Conservation (phyloP, 495 filamentous ascomycete species). For the Parmelia sp. region DNA sequence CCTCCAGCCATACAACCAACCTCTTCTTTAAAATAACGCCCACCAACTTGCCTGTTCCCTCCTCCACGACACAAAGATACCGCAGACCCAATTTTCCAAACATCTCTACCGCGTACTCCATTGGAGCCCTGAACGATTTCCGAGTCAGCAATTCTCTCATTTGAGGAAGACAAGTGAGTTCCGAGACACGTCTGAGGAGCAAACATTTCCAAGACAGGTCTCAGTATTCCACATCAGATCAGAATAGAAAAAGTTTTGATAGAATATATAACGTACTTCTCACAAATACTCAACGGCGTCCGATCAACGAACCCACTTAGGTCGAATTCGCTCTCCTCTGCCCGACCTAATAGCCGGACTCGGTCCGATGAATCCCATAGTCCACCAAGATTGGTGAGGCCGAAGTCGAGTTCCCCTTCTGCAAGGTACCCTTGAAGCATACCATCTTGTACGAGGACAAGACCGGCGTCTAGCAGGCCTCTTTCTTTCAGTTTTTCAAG, state of each 20-base stretch:
- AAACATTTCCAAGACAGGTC: no score
- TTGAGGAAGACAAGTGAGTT: no score
- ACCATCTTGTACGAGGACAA: slow-evolving; percentile 47
- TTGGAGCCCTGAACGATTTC: no score
- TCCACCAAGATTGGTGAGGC: slow-evolving; percentile 35
- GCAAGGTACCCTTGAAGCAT: slow-evolving; percentile 50
- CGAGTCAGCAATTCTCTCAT: no score
- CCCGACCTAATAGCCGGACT: slow-evolving; percentile 39
- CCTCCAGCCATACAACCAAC: slow-evolving; percentile 21
- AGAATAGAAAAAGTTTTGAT: no score
- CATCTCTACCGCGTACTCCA: slow-evolving; percentile 54
- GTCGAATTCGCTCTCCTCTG: slow-evolving; percentile 35
- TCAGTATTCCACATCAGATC: no score
- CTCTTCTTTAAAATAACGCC: slow-evolving; percentile 30
- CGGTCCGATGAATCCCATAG: slow-evolving; percentile 29
- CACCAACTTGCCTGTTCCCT: slow-evolving; percentile 31
- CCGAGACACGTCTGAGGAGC: no score
- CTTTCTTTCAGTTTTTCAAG: slow-evolving; percentile 41
- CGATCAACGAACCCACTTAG: slow-evolving; percentile 46
- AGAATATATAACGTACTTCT: no score
- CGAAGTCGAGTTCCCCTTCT: slow-evolving; percentile 50
- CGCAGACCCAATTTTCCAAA: slow-evolving; percentile 51
- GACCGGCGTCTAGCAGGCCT: slow-evolving; percentile 51
- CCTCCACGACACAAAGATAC: slow-evolving; percentile 42
- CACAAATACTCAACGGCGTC: slow-evolving; percentile 45